Conservation (phyloP, 2,329 filamentous ascomycete genomes). For the Penicillium olsonii region DNA sequence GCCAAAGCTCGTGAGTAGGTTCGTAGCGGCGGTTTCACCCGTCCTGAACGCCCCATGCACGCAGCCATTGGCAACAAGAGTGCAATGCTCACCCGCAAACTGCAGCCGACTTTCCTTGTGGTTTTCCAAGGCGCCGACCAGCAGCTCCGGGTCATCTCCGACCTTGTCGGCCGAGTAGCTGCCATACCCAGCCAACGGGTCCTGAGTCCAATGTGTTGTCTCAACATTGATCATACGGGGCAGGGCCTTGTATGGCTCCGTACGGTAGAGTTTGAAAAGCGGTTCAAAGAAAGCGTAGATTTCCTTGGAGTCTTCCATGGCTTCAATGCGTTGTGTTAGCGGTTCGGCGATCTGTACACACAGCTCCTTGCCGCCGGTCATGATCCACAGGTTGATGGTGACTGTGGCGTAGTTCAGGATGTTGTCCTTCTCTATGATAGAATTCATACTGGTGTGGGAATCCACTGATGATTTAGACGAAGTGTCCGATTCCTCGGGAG, state of each 20-base stretch:
- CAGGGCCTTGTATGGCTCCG: constrained; percentile 47
- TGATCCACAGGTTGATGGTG: constrained; percentile 48
- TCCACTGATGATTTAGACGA: constrained; percentile 29
- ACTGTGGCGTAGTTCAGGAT: constrained; percentile 49
- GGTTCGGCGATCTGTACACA: constrained; percentile 49
- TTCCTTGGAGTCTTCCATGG: constrained; percentile 40
- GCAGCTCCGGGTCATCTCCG: constrained; percentile 43
- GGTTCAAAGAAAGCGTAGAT: constrained; percentile 48
- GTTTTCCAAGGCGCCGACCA: constrained; percentile 40
- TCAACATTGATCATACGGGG: constrained; percentile 43
- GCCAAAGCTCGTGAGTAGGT: constrained; percentile 40
- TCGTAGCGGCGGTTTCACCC: constrained; percentile 44
- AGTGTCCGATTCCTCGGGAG: constrained; percentile 34
- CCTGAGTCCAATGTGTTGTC: constrained; percentile 48
- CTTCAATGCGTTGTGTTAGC: constrained; percentile 47
- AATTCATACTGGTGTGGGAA: constrained; percentile 13
- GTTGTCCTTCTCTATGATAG: constrained; percentile 26
- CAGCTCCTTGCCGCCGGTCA: constrained; percentile 45
- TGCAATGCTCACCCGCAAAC: constrained; percentile 47
- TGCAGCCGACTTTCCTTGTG: constrained; percentile 41
- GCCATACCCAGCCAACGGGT: constrained; percentile 47
- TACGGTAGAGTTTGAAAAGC: constrained; percentile 46
- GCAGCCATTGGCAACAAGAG: constrained; percentile 45
- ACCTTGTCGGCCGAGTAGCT: constrained; percentile 48
- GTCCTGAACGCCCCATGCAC: constrained; percentile 49